Evolutionary conservation across 78 protist genomes (phyloP).

Genomic region (Dictyostelium purpureum): DNA sequence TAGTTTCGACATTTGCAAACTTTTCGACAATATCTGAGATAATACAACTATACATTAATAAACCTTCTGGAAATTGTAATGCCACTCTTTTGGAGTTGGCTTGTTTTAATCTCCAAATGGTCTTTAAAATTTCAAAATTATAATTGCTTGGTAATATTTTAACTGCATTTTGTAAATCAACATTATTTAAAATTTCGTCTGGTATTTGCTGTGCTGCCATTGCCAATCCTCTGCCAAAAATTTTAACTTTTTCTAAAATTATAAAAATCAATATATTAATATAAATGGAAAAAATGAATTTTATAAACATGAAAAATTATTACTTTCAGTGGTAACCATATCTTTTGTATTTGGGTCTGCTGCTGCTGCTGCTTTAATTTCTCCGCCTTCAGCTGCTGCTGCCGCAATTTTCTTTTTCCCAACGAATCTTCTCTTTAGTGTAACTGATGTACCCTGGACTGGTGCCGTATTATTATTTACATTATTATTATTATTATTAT

Average conservation of each 20-base stretch:
- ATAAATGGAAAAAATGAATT: neutral
- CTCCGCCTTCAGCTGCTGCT: neutral
- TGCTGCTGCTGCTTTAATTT: constrained; percentile 2
- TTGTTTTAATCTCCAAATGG: constrained; percentile 90
- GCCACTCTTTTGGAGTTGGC: constrained; percentile 88
- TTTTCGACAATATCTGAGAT: constrained; percentile 94
- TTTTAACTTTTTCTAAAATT: constrained; percentile 7
- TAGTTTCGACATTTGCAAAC: constrained; percentile 80
- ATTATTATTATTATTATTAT: neutral
- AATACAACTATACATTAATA: constrained; percentile 93
- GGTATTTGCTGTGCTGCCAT: constrained; percentile 63
- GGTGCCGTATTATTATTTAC: neutral
- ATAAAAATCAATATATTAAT: neutral
- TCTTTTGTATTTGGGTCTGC: neutral
- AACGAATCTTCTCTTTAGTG: constrained; percentile 43
- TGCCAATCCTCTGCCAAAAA: constrained; percentile 36
- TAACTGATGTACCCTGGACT: neutral
- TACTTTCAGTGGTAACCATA: constrained; percentile 33
- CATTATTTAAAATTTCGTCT: constrained; percentile 32
- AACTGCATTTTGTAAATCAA: constrained; percentile 24
- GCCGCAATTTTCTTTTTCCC: constrained; percentile 60
- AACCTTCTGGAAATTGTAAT: constrained; percentile 99
- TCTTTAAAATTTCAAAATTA: constrained; percentile 97
- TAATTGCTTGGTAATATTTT: constrained; percentile 92
- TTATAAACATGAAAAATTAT: neutral